phyloP scores from a whole-genome alignment of 2,329 filamentous ascomycete genomes.

The Pseudodiploospora longispora region DNA sequence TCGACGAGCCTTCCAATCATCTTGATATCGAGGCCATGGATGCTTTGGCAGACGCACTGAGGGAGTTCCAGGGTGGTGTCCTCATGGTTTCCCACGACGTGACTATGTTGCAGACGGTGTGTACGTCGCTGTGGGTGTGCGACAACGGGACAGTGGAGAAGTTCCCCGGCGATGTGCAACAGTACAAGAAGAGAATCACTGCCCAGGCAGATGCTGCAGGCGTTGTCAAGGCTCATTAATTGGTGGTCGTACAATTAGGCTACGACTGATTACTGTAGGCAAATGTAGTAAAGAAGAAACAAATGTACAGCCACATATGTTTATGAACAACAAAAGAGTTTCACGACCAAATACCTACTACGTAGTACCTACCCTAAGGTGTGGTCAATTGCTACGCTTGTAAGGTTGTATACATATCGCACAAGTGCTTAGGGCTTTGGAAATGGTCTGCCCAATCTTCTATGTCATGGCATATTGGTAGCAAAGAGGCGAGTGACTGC shows the following conservation, averaged over 20 bases:
- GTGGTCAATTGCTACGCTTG: too few relatives aligned
- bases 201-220: constrained; percentile 83
- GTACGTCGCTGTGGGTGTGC: constrained; percentile 92
- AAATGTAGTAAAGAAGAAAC: not conserved
- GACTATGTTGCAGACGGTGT: constrained; percentile 95
- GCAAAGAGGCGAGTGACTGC: too few relatives aligned
- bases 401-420: too few relatives aligned
- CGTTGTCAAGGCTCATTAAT: constrained; percentile 62
- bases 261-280: too few relatives aligned
- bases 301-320: not conserved
- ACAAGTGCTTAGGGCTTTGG: too few relatives aligned
- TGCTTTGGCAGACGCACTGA: constrained; percentile 74
- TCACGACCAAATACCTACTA: too few relatives aligned
- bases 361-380: too few relatives aligned
- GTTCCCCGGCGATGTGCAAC: constrained; percentile 89
- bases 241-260: not conserved
- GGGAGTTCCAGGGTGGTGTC: constrained; percentile 85
- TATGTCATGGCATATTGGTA: too few relatives aligned
- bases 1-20: constrained; percentile 98
- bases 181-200: constrained; percentile 94
- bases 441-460: too few relatives aligned
- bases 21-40: constrained; percentile 99
- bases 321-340: too few relatives aligned
- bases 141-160: constrained; percentile 91
- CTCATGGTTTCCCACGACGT: constrained; percentile 99